A percentile compares a stretch with the other conserved stretches of the same genome.
phyloP scores from a whole-genome alignment of 495 filamentous ascomycete genomes.

The Penicillium arizonense region DNA sequence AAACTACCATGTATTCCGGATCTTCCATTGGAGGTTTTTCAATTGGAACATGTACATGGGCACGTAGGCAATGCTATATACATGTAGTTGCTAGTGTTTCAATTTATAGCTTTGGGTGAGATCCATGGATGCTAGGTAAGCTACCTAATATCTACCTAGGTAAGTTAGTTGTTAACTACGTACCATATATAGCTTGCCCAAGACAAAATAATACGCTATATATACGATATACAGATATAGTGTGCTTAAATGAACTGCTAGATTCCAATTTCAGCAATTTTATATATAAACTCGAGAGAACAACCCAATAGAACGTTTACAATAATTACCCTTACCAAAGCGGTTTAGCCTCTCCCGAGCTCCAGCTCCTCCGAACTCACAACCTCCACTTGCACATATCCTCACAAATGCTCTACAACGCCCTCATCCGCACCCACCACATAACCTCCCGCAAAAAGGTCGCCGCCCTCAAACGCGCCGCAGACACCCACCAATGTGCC shows the following conservation, averaged over 20 bases:
- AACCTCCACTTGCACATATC: neutral
- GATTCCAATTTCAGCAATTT: too few species aligned
- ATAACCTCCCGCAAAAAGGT: slow-evolving; percentile 82
- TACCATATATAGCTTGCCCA: too few species aligned
- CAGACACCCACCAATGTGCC: slow-evolving; percentile 52
- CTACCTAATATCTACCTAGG: too few species aligned
- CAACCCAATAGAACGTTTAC: neutral
- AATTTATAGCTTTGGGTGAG: too few species aligned
- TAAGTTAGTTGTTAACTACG: too few species aligned
- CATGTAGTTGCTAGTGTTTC: too few species aligned
- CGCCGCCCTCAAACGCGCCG: slow-evolving; percentile 60
- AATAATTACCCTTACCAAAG: neutral
- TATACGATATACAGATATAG: neutral
- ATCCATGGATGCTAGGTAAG: too few species aligned
- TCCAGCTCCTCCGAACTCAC: neutral
- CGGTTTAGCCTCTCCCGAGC: neutral
- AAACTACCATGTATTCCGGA: too few species aligned
- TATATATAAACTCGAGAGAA: neutral
- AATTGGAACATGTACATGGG: too few species aligned
- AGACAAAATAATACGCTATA: neutral
- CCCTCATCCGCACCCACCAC: slow-evolving; percentile 75
- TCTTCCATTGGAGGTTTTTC: too few species aligned
- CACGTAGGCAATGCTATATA: too few species aligned
- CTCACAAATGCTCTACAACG: slow-evolving; percentile 42
- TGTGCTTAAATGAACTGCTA: too few species aligned